phyloP scores from a whole-genome alignment of 179 eudicot genomes.

The Patellifolia procumbens region DNA sequence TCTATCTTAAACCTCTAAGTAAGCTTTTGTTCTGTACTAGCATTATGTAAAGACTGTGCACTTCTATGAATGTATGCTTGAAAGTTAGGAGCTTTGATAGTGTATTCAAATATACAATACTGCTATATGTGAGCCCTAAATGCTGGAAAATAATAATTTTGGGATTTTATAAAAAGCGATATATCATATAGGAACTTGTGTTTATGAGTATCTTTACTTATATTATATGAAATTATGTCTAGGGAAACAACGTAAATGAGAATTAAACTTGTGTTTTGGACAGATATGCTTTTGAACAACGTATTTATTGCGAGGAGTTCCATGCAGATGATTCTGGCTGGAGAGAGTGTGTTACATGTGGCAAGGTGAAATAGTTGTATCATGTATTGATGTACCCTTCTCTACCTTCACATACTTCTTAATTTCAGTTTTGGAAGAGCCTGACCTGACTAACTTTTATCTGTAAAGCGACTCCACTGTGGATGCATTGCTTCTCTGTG shows the following conservation, averaged over 20 bases:
- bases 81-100: background rate
- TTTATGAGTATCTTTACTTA: too few species aligned
- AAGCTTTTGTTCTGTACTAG: background rate
- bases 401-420: conserved; percentile 18
- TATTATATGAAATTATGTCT: too few species aligned
- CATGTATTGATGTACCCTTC: conserved; percentile 6
- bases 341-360: conserved; percentile 82
- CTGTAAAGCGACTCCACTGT: conserved; percentile 84
- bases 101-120: background rate
- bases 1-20: conserved; percentile 1
- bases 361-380: conserved; percentile 55
- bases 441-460: conserved; percentile 24
- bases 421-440: conserved; percentile 6
- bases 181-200: too few species aligned
- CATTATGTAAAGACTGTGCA: background rate
- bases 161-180: background rate
- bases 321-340: conserved; percentile 92
- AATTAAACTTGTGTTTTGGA: conserved; percentile 10
- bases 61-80: background rate
- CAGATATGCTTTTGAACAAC: conserved; percentile 78
- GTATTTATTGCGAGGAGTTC: conserved; percentile 69
- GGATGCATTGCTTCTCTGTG: conserved; percentile 89
- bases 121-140: background rate
- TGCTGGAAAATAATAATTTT: background rate
- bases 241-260: background rate